These are phyloP conservation scores for Cytospora piceae DNA, from an alignment of 2,329 filamentous ascomycete genomes.

Conservation along the genomic window DNA sequence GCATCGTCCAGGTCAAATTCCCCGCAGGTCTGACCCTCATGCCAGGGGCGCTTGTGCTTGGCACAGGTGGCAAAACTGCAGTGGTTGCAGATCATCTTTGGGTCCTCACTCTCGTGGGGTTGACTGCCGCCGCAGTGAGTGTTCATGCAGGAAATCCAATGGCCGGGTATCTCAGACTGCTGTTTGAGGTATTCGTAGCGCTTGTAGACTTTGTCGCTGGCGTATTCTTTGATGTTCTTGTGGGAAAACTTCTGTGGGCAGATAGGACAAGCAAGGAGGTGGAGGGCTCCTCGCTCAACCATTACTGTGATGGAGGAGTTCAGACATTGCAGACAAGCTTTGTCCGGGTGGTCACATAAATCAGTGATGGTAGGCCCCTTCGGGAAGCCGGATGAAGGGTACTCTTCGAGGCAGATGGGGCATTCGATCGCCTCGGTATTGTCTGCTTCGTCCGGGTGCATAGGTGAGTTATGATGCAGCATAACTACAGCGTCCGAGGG, in stretches of 20 bases:
- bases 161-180: constrained; percentile 27
- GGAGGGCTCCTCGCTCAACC: constrained; percentile 24
- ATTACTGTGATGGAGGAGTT: constrained; percentile 22
- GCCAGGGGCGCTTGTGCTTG: constrained; percentile 28
- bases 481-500: neutral
- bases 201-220: constrained; percentile 12
- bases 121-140: constrained; percentile 25
- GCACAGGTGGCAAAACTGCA: constrained; percentile 25
- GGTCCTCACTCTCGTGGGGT: constrained; percentile 12
- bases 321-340: constrained; percentile 27
- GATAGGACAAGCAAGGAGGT: constrained; percentile 27
- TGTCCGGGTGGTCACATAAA: constrained; percentile 27
- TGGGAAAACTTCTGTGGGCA: constrained; percentile 23
- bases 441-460: neutral
- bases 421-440: constrained; percentile 22
- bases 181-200: constrained; percentile 25
- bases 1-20: constrained; percentile 26
- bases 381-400: constrained; percentile 23
- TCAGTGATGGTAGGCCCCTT: constrained; percentile 12
- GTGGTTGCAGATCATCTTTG: constrained; percentile 26
- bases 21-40: constrained; percentile 22
- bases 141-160: constrained; percentile 29
- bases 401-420: constrained; percentile 26
- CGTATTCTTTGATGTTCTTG: constrained; percentile 19
- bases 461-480: neutral